These are phyloP conservation scores for Pyropia yezoensis DNA, from an alignment of 23 red algal species.

Conservation along the genomic window DNA sequence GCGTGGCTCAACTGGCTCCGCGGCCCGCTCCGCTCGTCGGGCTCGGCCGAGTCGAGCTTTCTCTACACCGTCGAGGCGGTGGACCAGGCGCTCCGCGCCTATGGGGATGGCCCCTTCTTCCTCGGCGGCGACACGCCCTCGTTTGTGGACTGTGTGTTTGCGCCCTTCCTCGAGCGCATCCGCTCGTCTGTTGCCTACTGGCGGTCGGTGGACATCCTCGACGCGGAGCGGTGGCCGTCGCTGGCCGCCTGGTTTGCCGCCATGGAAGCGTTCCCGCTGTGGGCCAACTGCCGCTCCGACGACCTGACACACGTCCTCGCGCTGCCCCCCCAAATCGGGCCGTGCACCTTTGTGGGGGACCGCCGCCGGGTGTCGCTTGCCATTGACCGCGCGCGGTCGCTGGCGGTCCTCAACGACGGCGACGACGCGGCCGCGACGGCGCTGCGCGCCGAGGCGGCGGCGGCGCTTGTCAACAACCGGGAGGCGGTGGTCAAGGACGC, in stretches of 20 bases:
- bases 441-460: constrained; percentile 48
- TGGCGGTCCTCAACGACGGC: constrained; percentile 28
- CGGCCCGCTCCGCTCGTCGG: constrained; percentile 13
- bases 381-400: constrained; percentile 25
- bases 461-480: constrained; percentile 42
- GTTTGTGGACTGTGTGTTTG: constrained; percentile 50
- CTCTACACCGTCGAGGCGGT: constrained; percentile 49
- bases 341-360: constrained; percentile 12
- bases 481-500: constrained; percentile 53
- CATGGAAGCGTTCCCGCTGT: constrained; percentile 39
- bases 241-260: constrained; percentile 46
- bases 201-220: constrained; percentile 47
- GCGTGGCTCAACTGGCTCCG: constrained; percentile 51
- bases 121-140: constrained; percentile 20
- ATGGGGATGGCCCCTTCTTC: constrained; percentile 33
- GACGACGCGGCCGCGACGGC: constrained; percentile 2
- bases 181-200: constrained; percentile 50
- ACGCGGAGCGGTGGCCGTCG: constrained; percentile 24
- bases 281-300: constrained; percentile 32
- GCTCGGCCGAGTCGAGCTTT: constrained; percentile 14
- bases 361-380: constrained; percentile 5
- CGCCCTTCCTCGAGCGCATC: constrained; percentile 65
- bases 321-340: constrained; percentile 80
- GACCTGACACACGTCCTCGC: constrained; percentile 69
- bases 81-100: constrained; percentile 38